A percentile compares a stretch with the other conserved stretches of the same genome.
Conservation (phyloP, 305 asterid species). For the Solanum aculeatissimum region DNA sequence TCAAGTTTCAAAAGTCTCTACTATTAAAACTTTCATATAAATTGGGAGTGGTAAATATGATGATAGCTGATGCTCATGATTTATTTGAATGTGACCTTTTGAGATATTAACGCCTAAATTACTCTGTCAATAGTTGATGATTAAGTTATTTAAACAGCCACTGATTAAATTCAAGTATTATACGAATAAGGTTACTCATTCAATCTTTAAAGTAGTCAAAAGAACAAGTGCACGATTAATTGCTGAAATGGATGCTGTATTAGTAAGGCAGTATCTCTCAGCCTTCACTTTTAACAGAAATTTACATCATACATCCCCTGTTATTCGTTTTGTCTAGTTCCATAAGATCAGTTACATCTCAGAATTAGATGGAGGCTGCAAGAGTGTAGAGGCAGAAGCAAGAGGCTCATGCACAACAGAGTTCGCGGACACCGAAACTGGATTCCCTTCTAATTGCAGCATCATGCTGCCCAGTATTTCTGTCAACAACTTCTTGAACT, state of each 20-base stretch:
- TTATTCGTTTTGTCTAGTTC: neutral
- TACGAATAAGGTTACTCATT: neutral
- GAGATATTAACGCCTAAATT: neutral
- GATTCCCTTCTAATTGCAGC: conserved; percentile 73
- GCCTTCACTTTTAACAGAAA: neutral
- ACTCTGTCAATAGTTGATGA: neutral
- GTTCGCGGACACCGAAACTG: conserved; percentile 61
- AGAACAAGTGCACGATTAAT: neutral
- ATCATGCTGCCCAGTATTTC: conserved; percentile 64
- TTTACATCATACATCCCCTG: neutral
- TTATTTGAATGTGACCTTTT: neutral
- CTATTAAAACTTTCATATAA: neutral
- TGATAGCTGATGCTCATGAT: neutral
- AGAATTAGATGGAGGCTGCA: conserved; percentile 12
- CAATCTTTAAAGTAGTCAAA: neutral
- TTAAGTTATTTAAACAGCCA: neutral
- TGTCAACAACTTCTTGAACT: conserved; percentile 67
- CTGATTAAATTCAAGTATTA: neutral
- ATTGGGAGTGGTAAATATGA: neutral
- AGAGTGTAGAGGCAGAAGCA: conserved; percentile 34
- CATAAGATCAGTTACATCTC: neutral
- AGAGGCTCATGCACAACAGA: conserved; percentile 76
- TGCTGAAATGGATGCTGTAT: neutral
- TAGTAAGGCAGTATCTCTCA: neutral
- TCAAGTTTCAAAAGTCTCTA: neutral